Base-by-base conservation (phyloP, 495 filamentous ascomycete species). In the Aspergillus taichungensis region DNA sequence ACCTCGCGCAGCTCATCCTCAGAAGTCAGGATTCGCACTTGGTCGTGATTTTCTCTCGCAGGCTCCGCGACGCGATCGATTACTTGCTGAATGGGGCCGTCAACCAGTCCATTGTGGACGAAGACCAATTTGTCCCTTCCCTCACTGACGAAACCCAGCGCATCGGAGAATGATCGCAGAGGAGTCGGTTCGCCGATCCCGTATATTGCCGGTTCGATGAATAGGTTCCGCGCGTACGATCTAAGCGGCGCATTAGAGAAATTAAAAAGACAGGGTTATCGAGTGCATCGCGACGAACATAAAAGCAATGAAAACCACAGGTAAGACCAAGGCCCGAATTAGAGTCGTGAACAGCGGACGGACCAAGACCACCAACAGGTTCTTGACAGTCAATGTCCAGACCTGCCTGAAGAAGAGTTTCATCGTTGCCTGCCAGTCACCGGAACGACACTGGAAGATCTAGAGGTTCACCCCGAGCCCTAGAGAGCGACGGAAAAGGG, bases 321-420 rank as follows among this genome's bases (percentile, higher is more conserved):
- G 87, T 6, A 87, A 67, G 6, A 89, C 40, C 43, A 91, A 78
- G 2, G 84, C 82, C 31, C 83, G 78, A 24, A 85, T 54, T n/a
- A 73, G 40, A 0, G 86, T 89, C 5, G 79, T 71, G 33, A 79
- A 55, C 32, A 61, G 55, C 57, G 84, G 84, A 9, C 88, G 82
- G 42, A 73, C 42, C 44, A 87, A 60, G 32, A 79, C 74, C 50
- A 92, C 82, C 34, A 79, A 71, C 30, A 88, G 66, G 52, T 84
- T 94, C 67, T 95, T 94, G 51, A 63, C 59, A 45, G 74, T 77
- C 49, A 94, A 70, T 27, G 84, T 84, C 79, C 78, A 79, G 45
- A 77, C 81, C 64, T 92, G 88, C 24, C 74, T 66, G 40, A 78
- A 54, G 83, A 72, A 33, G 62, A 72, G 78, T 80, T 80, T 18